Conservation (phyloP, 345 rosid species). For the Eucalyptus polybractea region DNA sequence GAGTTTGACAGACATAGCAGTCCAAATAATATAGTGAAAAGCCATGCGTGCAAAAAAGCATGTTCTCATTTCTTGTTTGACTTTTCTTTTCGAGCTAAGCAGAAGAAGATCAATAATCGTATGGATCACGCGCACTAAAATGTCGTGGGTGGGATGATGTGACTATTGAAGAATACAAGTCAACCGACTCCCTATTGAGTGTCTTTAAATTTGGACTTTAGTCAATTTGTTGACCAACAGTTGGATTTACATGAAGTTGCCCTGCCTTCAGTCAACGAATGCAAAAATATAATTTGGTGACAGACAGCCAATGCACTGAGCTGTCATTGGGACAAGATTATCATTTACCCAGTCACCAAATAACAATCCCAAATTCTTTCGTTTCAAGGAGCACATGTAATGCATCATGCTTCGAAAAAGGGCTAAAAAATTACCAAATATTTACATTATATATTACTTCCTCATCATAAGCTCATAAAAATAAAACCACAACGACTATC, state of each 20-base stretch:
- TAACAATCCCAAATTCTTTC: not conserved
- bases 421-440: not conserved
- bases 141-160: not conserved
- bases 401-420: not conserved
- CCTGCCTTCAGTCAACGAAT: not conserved
- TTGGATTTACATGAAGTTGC: not conserved
- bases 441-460: not conserved
- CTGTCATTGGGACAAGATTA: not conserved
- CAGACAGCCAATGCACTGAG: not conserved
- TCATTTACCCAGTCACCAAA: not conserved
- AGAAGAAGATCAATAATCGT: not conserved
- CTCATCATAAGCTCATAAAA: not conserved
- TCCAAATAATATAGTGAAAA: not conserved
- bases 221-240: not conserved
- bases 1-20: not conserved
- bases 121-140: not conserved
- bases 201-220: not conserved
- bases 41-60: not conserved
- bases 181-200: not conserved
- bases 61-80: not conserved
- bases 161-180: not conserved
- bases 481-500: not conserved
- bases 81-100: not conserved
- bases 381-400: not conserved
- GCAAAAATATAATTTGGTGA: not conserved